Conservation (phyloP, 164 flowering plant genomes). For the Vitis cinerea region DNA sequence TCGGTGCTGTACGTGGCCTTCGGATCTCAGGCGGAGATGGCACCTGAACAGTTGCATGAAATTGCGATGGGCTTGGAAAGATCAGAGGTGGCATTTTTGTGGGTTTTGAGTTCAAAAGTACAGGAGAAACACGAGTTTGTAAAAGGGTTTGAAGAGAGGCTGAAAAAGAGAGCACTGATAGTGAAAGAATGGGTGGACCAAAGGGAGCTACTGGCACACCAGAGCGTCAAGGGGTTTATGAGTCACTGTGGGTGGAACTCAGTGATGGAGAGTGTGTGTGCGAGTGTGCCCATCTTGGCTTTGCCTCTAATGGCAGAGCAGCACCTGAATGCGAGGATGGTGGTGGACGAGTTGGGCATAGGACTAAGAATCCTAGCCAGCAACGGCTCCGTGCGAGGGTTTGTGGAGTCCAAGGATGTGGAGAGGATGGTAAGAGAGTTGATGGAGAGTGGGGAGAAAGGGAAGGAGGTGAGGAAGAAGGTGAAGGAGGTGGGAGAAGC, state of each 20-base stretch:
- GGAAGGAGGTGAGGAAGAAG: slow-evolving; percentile 38
- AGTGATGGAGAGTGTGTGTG: slow-evolving; percentile 45
- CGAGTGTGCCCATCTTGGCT: slow-evolving; percentile 49
- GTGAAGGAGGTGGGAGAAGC: slow-evolving; percentile 28
- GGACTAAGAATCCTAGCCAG: slow-evolving; percentile 29
- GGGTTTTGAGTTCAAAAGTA: slow-evolving; percentile 28
- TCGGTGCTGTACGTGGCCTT: slow-evolving; percentile 58
- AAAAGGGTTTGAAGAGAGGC: slow-evolving; percentile 34
- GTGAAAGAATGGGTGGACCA: slow-evolving; percentile 66
- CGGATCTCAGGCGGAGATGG: slow-evolving; percentile 52
- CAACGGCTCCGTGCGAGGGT: slow-evolving; percentile 30
- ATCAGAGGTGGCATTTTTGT: slow-evolving; percentile 31
- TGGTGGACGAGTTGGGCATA: slow-evolving; percentile 35
- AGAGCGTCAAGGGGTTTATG: slow-evolving; percentile 46
- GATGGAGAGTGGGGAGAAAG: slow-evolving; percentile 46
- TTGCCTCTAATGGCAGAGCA: slow-evolving; percentile 71
- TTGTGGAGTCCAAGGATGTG: slow-evolving; percentile 36
- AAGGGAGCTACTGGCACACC: slow-evolving; percentile 40
- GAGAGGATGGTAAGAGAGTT: slow-evolving; percentile 38
- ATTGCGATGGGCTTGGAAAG: slow-evolving; percentile 36
- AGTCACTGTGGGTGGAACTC: slow-evolving; percentile 77
- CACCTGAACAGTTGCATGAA: slow-evolving; percentile 32
- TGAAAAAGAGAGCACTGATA: slow-evolving; percentile 45
- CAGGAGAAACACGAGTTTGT: neutral
- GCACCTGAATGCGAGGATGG: slow-evolving; percentile 47